Conservation (phyloP, 2,329 filamentous ascomycete species). For the Aspergillus sp. region DNA sequence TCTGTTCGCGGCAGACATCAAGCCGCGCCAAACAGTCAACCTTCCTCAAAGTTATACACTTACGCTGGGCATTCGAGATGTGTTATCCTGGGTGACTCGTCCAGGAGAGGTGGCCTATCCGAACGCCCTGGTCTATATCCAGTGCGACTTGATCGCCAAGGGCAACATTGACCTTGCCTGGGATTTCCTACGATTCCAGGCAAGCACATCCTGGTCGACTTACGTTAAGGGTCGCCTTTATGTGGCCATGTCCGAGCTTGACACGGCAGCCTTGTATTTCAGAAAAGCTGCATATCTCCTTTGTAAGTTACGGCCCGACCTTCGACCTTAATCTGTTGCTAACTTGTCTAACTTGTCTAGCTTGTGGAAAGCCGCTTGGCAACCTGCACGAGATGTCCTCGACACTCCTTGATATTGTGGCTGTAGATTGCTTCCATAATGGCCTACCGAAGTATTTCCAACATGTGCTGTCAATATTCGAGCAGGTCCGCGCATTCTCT, state of each 20-base stretch:
- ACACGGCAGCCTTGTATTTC: constrained; percentile 75
- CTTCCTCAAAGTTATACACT: constrained; percentile 49
- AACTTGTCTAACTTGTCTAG: constrained; percentile 36
- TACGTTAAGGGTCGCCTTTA: constrained; percentile 86
- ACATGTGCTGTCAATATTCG: constrained; percentile 82
- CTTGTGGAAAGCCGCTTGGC: constrained; percentile 50
- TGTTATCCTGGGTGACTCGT: constrained; percentile 53
- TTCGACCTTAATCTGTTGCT: constrained; percentile 18
- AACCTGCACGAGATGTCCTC: constrained; percentile 53
- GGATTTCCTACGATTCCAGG: constrained; percentile 69
- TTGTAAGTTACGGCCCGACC: constrained; percentile 62
- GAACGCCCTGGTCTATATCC: constrained; percentile 67
- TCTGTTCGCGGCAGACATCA: constrained; percentile 50
- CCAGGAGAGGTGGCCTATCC: constrained; percentile 60
- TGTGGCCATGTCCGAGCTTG: constrained; percentile 73
- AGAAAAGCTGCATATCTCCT: constrained; percentile 81
- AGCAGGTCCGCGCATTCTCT: constrained; percentile 74
- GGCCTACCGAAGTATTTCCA: constrained; percentile 84
- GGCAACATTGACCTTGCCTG: constrained; percentile 68
- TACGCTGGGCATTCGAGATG: constrained; percentile 49
- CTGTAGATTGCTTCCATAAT: constrained; percentile 69
- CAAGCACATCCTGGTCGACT: constrained; percentile 61
- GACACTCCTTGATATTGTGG: constrained; percentile 74
- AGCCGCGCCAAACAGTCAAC: constrained; percentile 45
- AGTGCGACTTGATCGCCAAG: constrained; percentile 69